A percentile compares a stretch with the other conserved stretches of the same genome.
Evolutionary conservation across 331 rosid species (phyloP).

Genomic region (Quercus phellos): DNA sequence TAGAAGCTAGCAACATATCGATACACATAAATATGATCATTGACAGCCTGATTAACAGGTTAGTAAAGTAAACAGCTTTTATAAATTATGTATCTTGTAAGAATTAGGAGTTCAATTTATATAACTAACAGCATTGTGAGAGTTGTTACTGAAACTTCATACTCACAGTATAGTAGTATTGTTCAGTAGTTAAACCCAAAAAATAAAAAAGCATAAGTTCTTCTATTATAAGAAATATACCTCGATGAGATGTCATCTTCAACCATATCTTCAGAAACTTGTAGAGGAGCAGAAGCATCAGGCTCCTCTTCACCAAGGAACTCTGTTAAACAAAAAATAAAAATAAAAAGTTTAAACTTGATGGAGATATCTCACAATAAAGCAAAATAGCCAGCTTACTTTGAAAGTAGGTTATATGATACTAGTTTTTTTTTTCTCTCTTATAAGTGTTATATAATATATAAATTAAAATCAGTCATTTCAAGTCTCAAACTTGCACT

Average conservation of each 20-base stretch:
- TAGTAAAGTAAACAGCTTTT: too few species aligned
- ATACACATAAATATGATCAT: too few species aligned
- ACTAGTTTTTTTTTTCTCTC: too few species aligned
- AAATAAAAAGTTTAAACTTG: slow-evolving; percentile 25
- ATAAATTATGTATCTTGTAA: too few species aligned
- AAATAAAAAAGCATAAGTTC: not conserved
- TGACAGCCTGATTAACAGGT: too few species aligned
- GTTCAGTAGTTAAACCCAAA: too few species aligned
- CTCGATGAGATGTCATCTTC: slow-evolving; percentile 87
- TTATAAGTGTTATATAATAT: too few species aligned
- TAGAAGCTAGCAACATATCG: too few species aligned
- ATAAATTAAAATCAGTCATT: not conserved
- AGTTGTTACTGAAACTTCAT: too few species aligned
- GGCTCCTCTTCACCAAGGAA: slow-evolving; percentile 66
- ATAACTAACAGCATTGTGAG: too few species aligned
- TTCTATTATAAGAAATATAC: slow-evolving; percentile 20
- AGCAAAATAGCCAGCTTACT: not conserved
- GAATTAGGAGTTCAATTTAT: too few species aligned
- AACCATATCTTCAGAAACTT: slow-evolving; percentile 65
- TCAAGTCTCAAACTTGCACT: not conserved
- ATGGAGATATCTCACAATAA: slow-evolving; percentile 6
- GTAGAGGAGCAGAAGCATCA: slow-evolving; percentile 65
- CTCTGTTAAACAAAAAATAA: slow-evolving; percentile 37
- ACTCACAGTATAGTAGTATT: too few species aligned
- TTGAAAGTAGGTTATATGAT: not conserved